Conservation (phyloP, 768 basidiomycete genomes). For the Kwoniella botswanensis region DNA sequence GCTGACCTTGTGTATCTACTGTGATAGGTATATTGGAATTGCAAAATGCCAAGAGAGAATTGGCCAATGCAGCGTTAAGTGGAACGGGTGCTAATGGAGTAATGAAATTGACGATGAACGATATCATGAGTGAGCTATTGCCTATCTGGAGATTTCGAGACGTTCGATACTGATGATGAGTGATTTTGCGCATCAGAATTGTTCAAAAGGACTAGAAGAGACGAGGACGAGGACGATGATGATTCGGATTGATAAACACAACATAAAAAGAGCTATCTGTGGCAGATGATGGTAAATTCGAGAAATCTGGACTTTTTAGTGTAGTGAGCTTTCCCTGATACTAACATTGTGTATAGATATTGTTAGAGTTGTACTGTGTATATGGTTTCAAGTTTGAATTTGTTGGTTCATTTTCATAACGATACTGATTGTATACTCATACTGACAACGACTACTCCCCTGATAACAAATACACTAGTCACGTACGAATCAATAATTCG, state of each 20-base stretch:
- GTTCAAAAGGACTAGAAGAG: conserved; percentile 10
- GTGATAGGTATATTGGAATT: conserved; percentile 63
- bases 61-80: conserved; percentile 81
- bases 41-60: conserved; percentile 87
- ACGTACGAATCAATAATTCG: too few species aligned
- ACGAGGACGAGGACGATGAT: conserved; percentile 22
- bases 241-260: conserved; percentile 3
- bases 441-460: too few species aligned
- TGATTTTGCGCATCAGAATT: conserved; percentile 10
- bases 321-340: too few species aligned
- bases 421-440: too few species aligned
- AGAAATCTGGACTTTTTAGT: too few species aligned
- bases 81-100: conserved; percentile 86
- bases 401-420: too few species aligned
- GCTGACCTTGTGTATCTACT: background rate
- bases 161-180: background rate
- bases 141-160: background rate
- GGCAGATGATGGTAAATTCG: too few species aligned
- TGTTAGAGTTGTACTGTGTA: too few species aligned
- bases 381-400: too few species aligned
- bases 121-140: conserved; percentile 67
- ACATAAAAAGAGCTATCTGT: too few species aligned
- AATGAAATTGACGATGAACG: conserved; percentile 77
- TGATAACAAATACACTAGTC: too few species aligned
- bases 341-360: too few species aligned